phyloP scores from a whole-genome alignment of 2,329 filamentous ascomycete species.

The Sporothrix brunneoviolacea region DNA sequence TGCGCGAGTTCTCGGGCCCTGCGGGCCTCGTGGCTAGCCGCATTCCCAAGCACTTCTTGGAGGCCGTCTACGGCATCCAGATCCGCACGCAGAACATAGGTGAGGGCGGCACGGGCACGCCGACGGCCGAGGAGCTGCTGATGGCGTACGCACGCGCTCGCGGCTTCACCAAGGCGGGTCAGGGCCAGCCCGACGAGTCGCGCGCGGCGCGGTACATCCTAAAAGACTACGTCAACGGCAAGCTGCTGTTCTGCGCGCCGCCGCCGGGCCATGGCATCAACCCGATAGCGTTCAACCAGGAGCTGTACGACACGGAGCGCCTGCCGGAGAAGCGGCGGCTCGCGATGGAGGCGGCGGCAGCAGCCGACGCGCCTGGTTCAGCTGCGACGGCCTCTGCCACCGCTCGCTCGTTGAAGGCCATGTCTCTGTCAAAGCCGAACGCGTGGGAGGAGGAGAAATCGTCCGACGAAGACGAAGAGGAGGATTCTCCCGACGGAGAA shows the following conservation, averaged over 20 bases:
- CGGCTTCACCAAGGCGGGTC: conserved; percentile 83
- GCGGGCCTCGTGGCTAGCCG: conserved; percentile 74
- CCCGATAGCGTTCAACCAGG: conserved; percentile 71
- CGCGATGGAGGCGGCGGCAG: conserved; percentile 46
- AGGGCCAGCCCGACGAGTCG: conserved; percentile 88
- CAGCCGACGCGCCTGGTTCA: conserved; percentile 2
- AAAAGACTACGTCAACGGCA: conserved; percentile 97
- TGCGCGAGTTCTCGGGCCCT: conserved; percentile 87
- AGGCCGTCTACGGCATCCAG: conserved; percentile 89
- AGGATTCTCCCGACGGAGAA: not conserved
- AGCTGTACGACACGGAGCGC: conserved; percentile 77
- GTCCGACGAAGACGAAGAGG: not conserved
- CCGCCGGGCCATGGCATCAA: conserved; percentile 64
- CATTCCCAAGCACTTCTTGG: conserved; percentile 81
- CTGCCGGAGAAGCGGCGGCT: conserved; percentile 74
- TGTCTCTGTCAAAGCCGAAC: not conserved
- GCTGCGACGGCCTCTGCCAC: too few species aligned
- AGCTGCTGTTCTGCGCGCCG: conserved; percentile 85
- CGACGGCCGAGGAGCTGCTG: conserved; percentile 79
- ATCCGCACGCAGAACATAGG: conserved; percentile 75
- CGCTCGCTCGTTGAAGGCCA: too few species aligned
- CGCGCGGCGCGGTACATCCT: conserved; percentile 82
- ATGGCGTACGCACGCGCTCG: conserved; percentile 80
- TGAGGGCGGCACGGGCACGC: conserved; percentile 84
- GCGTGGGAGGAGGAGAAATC: conserved; percentile 1